These are phyloP conservation scores for Gentiana straminea DNA, from an alignment of 257 asterid genomes.

Conservation along the genomic window DNA sequence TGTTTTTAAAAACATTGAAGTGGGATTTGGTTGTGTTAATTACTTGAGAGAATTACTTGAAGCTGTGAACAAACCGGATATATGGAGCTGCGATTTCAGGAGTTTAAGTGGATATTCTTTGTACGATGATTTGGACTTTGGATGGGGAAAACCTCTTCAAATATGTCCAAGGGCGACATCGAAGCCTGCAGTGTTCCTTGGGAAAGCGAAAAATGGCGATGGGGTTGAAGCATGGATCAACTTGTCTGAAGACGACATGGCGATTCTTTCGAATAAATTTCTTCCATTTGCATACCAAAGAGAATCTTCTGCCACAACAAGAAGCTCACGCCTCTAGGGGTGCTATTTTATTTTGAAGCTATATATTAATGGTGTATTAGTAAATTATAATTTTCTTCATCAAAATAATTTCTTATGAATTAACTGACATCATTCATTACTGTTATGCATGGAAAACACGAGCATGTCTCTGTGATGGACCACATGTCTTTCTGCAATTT, in stretches of 20 bases:
- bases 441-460: no score
- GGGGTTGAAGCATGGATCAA: slow-evolving; percentile 1
- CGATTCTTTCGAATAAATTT: neutral
- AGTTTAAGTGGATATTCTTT: neutral
- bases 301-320: no score
- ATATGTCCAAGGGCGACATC: neutral
- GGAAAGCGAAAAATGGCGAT: neutral
- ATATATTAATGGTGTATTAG: no score
- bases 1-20: neutral
- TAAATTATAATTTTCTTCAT: no score
- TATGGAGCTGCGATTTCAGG: neutral
- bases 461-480: no score
- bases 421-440: no score
- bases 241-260: neutral
- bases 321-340: no score
- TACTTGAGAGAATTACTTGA: neutral
- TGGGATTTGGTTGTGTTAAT: neutral
- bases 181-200: neutral
- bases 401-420: no score
- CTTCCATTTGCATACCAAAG: no score
- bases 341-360: no score
- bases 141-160: slow-evolving; percentile 1
- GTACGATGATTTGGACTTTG: neutral
- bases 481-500: no score
- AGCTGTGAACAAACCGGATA: neutral